Evolutionary conservation across 2,329 filamentous ascomycete genomes (phyloP), one percentile per base, ranked within the genome.

Genomic region (Epichloe bromicola): DNA sequence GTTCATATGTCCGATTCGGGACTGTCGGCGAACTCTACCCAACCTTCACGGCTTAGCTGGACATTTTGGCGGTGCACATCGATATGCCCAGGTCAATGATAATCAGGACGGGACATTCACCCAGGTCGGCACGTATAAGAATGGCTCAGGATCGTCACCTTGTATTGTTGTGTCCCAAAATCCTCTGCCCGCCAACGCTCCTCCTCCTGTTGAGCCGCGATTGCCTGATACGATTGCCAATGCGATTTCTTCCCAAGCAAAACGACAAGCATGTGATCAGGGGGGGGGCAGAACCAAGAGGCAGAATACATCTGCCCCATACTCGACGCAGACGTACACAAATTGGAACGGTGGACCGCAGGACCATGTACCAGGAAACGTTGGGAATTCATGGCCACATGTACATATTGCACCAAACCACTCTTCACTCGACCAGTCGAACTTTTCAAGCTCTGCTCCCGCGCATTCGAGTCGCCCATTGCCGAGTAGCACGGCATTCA

Each of bases 51-150:
- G 57, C 3, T 53, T 67, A 4, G 56, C 56, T 4, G 57, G 58
- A 1, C 63, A 66, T 45, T 64, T 63, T 44, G 43, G 49, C 23
- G 60, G 57, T 10, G 54, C 49, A 0, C 64, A 66, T 33, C 57
- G 51, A 26, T 51, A 53, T 36, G 50, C 37, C 50, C 65, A 49
- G 8, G 61, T 70, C 44, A 70, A 72, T 30, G 70, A 72, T 49
- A 72, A 72, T 30, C 57, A 58, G 3, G 70, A 72, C 10, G 70
- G 70, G 3, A 72, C 69, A 0, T 48, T 72, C 10, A 61, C 65
- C 15, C 53, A 61, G 10, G 40, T 68, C 3, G 57, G 57, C 10
- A 51, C 3, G 10, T 65, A 66, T 48, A 54, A 51, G 20, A 64
- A 58, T 38, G 26, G 39, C 15, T 45, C 34, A n/a, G 55, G 56